Conservation (phyloP, 2,329 filamentous ascomycete species). For the Xylaria sp. region DNA sequence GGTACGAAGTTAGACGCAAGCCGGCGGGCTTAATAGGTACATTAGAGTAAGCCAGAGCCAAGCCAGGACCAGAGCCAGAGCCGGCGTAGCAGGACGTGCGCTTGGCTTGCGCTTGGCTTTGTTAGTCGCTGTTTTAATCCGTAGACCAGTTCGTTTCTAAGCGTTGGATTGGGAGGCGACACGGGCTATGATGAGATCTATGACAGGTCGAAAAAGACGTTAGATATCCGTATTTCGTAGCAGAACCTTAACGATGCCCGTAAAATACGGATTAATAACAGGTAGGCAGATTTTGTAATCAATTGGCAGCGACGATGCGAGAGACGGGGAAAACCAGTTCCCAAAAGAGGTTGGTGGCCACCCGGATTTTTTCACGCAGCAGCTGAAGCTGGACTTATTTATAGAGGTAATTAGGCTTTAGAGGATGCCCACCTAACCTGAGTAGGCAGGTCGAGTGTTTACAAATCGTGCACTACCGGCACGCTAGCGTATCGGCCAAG, state of each 20-base stretch:
- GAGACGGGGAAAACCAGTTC: neutral
- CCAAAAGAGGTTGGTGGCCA: neutral
- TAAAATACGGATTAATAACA: too few species aligned
- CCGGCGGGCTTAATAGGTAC: neutral
- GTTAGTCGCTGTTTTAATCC: too few species aligned
- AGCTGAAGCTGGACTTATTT: neutral
- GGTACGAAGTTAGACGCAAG: conserved; percentile 1
- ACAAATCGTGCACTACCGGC: neutral
- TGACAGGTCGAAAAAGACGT: too few species aligned
- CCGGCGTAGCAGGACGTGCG: neutral
- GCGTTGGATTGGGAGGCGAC: too few species aligned
- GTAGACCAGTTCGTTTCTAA: too few species aligned
- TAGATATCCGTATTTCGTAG: too few species aligned
- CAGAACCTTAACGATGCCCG: too few species aligned
- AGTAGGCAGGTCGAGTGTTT: neutral
- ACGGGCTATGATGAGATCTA: too few species aligned
- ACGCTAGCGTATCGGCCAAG: too few species aligned
- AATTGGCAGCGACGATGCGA: neutral
- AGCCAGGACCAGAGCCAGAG: too few species aligned
- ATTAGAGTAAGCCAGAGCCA: neutral
- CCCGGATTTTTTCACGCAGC: neutral
- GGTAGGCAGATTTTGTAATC: neutral
- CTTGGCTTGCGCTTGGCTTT: neutral
- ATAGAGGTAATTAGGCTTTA: neutral
- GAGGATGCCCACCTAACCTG: neutral